Base-by-base conservation (phyloP, 208 protist species). In the Angomonas ambiguus region DNA sequence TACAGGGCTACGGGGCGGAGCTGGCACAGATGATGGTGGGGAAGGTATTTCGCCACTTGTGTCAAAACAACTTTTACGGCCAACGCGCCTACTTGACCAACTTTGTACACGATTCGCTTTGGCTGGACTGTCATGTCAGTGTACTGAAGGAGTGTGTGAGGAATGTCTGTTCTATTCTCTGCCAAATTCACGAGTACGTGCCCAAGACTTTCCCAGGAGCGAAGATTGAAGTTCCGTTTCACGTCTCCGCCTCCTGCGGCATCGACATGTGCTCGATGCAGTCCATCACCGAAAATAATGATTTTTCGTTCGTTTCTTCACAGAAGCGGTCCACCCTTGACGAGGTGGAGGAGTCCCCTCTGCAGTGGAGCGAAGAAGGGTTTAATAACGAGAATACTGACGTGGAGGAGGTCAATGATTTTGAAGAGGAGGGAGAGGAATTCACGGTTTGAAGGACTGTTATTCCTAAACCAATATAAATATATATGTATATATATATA, bases 41-140 rank as follows among this genome's bases (percentile, higher is more conserved):
- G n/a, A 82, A 82, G 5, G 69, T 92, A 30, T 86, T 80, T 51
- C 85, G 87, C 4, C 85, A 85, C 48, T 91, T 96, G 63, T 30
- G 88, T 20, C 53, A 67, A 51, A 81, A 66, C 20, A 49, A 80
- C 65, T 88, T 85, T 74, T 96, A 92, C 72, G 67, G 76, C 6
- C 41, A 86, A 18, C 74, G 76, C 13, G 90, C 85, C 5, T 83
- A 79, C 61, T 72, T 96, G 33, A 82, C 80, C 62, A 96, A 96
- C 66, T 93, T 93, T 72, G 90, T 96, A 42, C 90, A 96, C 74
- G 90, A 96, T 75, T 92, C 90, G 3, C 77, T 96, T 16, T 96
- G 90, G 90, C 66, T 96, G 6, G 90, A 96, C 66, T 96, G 87
- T 64, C 90, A 96, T 42, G 71, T 88, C 11, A 79, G 87, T 55